Evolutionary conservation across 306 rosid genomes (phyloP).

Genomic region (Cercis canadensis): DNA sequence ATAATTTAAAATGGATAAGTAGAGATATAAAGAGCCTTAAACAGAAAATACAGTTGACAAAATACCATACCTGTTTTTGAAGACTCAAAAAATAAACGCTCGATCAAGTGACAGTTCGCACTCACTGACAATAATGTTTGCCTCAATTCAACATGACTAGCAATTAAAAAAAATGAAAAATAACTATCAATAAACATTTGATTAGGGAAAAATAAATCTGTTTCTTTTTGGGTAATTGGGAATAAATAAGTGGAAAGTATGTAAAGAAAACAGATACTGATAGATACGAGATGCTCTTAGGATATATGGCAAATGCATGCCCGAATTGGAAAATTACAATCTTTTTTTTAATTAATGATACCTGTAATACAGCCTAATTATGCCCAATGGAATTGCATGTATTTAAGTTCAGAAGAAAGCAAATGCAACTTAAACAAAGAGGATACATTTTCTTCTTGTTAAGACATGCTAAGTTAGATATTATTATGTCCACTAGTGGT

Average conservation of each 20-base stretch:
- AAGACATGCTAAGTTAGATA: constrained; percentile 12
- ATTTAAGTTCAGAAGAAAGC: constrained; percentile 14
- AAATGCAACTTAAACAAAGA: constrained; percentile 17
- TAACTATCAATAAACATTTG: constrained; percentile 7
- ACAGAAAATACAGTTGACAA: constrained; percentile 34
- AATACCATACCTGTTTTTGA: constrained; percentile 76
- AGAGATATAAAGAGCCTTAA: constrained; percentile 17
- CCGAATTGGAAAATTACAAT: background rate
- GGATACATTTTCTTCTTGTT: background rate
- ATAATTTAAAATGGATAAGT: constrained; percentile 48
- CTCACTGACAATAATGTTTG: constrained; percentile 90
- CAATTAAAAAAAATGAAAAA: constrained; percentile 32
- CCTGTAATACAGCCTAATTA: constrained; percentile 1
- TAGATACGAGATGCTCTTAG: constrained; percentile 7
- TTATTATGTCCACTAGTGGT: constrained; percentile 1
- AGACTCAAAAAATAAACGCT: constrained; percentile 93
- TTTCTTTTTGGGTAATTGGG: too few relatives aligned
- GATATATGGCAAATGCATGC: constrained; percentile 9
- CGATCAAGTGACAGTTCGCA: constrained; percentile 75
- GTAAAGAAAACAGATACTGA: background rate
- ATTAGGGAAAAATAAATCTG: constrained; percentile 27
- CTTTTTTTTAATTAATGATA: too few relatives aligned
- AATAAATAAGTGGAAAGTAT: constrained; percentile 30
- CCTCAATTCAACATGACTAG: constrained; percentile 94
- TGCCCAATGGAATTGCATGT: constrained; percentile 12